A percentile compares a stretch with the other conserved stretches of the same genome.
Conservation (phyloP, 1,139 yeast species). For the Hansenula lynferdii region DNA sequence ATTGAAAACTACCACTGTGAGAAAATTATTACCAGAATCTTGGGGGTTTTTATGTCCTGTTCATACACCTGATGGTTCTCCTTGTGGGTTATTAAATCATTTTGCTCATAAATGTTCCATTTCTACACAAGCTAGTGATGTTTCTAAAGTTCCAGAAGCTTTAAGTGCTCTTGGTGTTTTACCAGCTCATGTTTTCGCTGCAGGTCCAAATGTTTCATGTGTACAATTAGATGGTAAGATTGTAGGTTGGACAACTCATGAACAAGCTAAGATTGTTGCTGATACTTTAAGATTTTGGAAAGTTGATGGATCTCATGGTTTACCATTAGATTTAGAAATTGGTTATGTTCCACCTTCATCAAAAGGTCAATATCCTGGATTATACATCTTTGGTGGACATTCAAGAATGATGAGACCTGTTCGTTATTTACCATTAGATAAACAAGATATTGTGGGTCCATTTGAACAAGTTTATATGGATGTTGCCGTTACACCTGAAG, state of each 20-base stretch:
- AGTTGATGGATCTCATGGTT: conserved; percentile 68
- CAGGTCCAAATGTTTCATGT: conserved; percentile 85
- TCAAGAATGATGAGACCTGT: conserved; percentile 97
- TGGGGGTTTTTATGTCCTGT: conserved; percentile 99
- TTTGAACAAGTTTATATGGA: conserved; percentile 98
- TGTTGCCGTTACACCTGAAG: conserved; percentile 92
- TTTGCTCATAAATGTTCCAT: conserved; percentile 92
- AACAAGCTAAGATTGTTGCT: conserved; percentile 81
- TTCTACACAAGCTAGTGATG: conserved; percentile 73
- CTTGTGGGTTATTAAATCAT: conserved; percentile 97
- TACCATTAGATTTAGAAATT: conserved; percentile 84
- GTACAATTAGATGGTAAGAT: conserved; percentile 92
- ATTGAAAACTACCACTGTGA: conserved; percentile 93
- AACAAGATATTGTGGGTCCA: conserved; percentile 88
- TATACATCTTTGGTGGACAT: conserved; percentile 83
- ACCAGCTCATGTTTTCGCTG: conserved; percentile 72
- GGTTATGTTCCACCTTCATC: conserved; percentile 95
- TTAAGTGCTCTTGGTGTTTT: conserved; percentile 77
- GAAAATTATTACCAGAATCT: conserved; percentile 94
- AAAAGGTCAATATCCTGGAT: conserved; percentile 97
- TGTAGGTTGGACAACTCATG: conserved; percentile 92
- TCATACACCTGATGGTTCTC: conserved; percentile 99
- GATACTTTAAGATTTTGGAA: conserved; percentile 93
- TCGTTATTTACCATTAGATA: conserved; percentile 78
- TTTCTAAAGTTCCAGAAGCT: conserved; percentile 60